Evolutionary conservation across 495 filamentous ascomycete genomes (phyloP).

Genomic region (Neurospora sp.): DNA sequence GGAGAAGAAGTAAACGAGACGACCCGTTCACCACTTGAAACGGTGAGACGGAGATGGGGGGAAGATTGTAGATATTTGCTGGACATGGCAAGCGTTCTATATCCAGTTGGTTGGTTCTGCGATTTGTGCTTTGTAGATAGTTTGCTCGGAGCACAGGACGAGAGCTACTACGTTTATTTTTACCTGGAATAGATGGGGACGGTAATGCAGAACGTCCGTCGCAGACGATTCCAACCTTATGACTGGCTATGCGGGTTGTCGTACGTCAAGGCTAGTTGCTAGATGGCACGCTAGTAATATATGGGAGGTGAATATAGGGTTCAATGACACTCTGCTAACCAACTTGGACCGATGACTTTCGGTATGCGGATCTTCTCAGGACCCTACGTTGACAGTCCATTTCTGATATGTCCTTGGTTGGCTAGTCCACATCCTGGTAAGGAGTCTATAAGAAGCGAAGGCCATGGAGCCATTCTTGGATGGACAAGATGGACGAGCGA

Average conservation of each 20-base stretch:
- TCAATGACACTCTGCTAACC: neutral
- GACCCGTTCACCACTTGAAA: neutral
- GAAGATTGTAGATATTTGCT: conserved; percentile 16
- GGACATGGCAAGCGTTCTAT: conserved; percentile 6
- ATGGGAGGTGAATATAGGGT: neutral
- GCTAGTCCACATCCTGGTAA: neutral
- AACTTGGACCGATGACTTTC: neutral
- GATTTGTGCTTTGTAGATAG: neutral
- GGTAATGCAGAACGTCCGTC: neutral
- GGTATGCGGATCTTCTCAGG: neutral
- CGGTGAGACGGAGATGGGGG: neutral
- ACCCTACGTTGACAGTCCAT: neutral
- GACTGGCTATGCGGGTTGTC: neutral
- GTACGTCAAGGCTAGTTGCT: neutral
- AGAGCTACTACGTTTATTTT: neutral
- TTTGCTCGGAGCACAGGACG: neutral
- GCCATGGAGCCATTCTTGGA: conserved; percentile 45
- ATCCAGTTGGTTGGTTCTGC: neutral
- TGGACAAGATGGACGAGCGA: conserved; percentile 98
- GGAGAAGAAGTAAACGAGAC: conserved; percentile 70
- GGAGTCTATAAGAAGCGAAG: neutral
- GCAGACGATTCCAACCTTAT: neutral
- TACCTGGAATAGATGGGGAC: neutral
- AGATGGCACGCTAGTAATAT: neutral
- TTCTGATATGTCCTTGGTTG: neutral